These are phyloP conservation scores for Xylariaceae sp. DNA, from an alignment of 2,329 filamentous ascomycete genomes.

Conservation along the genomic window DNA sequence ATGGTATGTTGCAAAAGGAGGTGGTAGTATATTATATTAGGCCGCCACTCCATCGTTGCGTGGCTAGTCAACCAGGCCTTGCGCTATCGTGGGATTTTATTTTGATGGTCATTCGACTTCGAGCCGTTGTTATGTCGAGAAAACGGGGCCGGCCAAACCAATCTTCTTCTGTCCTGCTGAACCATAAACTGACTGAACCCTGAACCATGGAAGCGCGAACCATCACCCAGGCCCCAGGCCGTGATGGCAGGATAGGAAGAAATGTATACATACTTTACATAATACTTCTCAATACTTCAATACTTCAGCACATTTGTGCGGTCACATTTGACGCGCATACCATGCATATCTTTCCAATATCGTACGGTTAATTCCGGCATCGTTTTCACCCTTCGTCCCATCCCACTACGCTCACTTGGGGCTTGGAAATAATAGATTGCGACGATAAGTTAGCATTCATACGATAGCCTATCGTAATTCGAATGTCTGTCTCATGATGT, in stretches of 20 bases:
- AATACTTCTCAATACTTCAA: no score
- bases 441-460: conserved; percentile 22
- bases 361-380: conserved; percentile 25
- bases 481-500: conserved; percentile 11
- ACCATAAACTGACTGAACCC: conserved; percentile 8
- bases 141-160: conserved; percentile 1
- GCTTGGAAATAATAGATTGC: conserved; percentile 16
- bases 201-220: conserved; percentile 27
- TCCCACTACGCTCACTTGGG: conserved; percentile 6
- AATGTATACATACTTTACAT: background rate
- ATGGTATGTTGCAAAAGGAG: background rate
- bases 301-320: conserved; percentile 18
- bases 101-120: conserved; percentile 3
- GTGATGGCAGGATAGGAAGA: background rate
- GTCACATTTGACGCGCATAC: conserved; percentile 27
- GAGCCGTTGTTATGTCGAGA: conserved; percentile 1
- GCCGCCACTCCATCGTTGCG: background rate
- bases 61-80: background rate
- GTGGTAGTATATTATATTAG: background rate
- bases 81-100: background rate
- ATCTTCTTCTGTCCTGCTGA: background rate
- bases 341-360: conserved; percentile 23
- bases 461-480: conserved; percentile 29
- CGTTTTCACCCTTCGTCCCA: conserved; percentile 2
- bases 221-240: conserved; percentile 9